Conservation (phyloP, 176 grass and related monocot genomes). For the Eleusine indica region DNA sequence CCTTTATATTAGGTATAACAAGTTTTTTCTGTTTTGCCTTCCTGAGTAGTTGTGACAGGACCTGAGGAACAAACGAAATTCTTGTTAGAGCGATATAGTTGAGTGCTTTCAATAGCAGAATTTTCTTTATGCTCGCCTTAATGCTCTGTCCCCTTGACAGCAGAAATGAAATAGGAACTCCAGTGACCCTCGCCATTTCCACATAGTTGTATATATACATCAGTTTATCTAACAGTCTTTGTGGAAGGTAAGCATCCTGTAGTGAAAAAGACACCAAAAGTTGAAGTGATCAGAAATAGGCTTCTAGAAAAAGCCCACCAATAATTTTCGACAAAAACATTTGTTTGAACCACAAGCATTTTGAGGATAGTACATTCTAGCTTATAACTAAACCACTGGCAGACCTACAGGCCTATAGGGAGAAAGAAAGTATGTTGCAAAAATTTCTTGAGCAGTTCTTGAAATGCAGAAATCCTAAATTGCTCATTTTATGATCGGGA, state of each 20-base stretch:
- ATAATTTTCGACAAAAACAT: slow-evolving; percentile 19
- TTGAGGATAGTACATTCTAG: slow-evolving; percentile 14
- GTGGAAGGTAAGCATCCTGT: slow-evolving; percentile 98
- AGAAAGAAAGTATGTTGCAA: not conserved
- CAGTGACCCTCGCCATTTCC: slow-evolving; percentile 99
- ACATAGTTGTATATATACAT: slow-evolving; percentile 99
- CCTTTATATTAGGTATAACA: slow-evolving; percentile 97
- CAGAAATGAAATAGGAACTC: slow-evolving; percentile 95
- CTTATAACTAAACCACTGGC: slow-evolving; percentile 1
- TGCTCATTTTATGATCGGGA: not conserved
- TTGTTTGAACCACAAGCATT: not conserved
- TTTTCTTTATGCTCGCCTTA: slow-evolving; percentile 59
- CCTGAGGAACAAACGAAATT: slow-evolving; percentile 53
- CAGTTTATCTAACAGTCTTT: slow-evolving; percentile 93
- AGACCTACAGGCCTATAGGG: not conserved
- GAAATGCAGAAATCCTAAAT: not conserved
- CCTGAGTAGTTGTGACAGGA: slow-evolving; percentile 91
- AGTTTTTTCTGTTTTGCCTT: slow-evolving; percentile 97
- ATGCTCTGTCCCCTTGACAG: slow-evolving; percentile 97
- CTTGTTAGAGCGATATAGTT: slow-evolving; percentile 37
- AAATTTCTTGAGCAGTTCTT: not conserved
- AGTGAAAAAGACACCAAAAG: slow-evolving; percentile 36
- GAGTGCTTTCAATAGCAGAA: slow-evolving; percentile 1
- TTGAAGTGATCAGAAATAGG: slow-evolving; percentile 12
- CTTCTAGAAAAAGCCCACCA: slow-evolving; percentile 10